phyloP scores from a whole-genome alignment of 768 basidiomycete species.

The Podaxis sp. region DNA sequence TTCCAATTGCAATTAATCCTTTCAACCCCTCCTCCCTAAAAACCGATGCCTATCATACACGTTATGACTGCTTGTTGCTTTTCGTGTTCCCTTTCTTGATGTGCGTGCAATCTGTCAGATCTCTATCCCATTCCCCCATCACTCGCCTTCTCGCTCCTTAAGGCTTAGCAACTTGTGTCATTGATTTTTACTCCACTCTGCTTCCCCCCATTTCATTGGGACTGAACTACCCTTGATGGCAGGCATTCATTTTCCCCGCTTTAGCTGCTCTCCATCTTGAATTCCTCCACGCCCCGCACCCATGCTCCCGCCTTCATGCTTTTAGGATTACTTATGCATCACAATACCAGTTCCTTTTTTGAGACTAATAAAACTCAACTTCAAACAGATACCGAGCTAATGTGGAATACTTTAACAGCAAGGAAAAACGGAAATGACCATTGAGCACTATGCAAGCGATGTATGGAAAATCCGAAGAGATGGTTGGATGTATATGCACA shows the following conservation, averaged over 20 bases:
- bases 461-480: constrained; percentile 9
- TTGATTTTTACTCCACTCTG: no score
- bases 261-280: background rate
- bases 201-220: no score
- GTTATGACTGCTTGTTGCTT: background rate
- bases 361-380: background rate
- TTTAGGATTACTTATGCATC: background rate
- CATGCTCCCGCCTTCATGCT: background rate
- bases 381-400: background rate
- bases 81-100: background rate
- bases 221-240: background rate
- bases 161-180: background rate
- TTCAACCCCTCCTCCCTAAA: no score
- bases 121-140: background rate
- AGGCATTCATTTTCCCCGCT: background rate
- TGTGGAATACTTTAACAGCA: background rate
- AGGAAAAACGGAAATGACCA: background rate
- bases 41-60: background rate
- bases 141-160: background rate
- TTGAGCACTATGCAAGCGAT: background rate
- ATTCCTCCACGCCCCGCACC: background rate
- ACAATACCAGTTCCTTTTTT: background rate
- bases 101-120: background rate
- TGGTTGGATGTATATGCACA: constrained; percentile 7
- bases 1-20: background rate